Base-by-base conservation (phyloP, 345 rosid genomes). In the Jatropha curcas region DNA sequence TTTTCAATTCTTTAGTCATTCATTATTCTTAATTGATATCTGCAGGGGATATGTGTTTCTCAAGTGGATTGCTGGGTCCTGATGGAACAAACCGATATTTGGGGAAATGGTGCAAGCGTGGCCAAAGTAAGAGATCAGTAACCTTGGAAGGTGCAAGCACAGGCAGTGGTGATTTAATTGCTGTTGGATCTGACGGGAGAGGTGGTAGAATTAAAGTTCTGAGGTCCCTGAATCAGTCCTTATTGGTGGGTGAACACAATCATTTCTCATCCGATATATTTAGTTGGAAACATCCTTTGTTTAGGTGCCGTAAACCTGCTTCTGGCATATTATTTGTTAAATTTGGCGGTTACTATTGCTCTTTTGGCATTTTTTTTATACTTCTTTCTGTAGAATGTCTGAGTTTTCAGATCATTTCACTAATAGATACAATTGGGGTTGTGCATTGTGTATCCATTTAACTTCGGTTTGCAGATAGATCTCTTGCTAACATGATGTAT, bases 51-150 rank as follows among this genome's bases (percentile, higher is more conserved):
- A 52, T 78, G 63, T 89, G 90, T 73, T 83, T 90, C 73, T 86
- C 97, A 43, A 74, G 87, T 65, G 93, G 95, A 76, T 75, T 91
- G 82, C 86, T 87, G 51, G 92, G 89, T 56, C 93, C 92, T 25
- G 96, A 87, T 78, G 96, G 93, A 73, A 78, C 88, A 48, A 88
- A 79, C 37, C 73, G 87, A 76, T 86, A 85, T 76, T 72, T 89
- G 77, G 88, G 97, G 55, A 92, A 91, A 78, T 95, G 99, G 99
- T 92, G 90, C 82, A 95, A 87, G 82, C 89, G 90, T 51, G 82
- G 83, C 65, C 87, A 88, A 46, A 78, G 73, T 57, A 85, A 75
- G 45, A 72, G 80, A 55, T 60, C 77, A 41, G 65, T 20, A 62
- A 22, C 74, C 52, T 17, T 70, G 35, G 77, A 73, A 45, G 78